Percentiles rank a stretch among this genome's conserved stretches.
Evolutionary conservation across 2,329 filamentous ascomycete species (phyloP).

Genomic region (Leptographium lundbergii): DNA sequence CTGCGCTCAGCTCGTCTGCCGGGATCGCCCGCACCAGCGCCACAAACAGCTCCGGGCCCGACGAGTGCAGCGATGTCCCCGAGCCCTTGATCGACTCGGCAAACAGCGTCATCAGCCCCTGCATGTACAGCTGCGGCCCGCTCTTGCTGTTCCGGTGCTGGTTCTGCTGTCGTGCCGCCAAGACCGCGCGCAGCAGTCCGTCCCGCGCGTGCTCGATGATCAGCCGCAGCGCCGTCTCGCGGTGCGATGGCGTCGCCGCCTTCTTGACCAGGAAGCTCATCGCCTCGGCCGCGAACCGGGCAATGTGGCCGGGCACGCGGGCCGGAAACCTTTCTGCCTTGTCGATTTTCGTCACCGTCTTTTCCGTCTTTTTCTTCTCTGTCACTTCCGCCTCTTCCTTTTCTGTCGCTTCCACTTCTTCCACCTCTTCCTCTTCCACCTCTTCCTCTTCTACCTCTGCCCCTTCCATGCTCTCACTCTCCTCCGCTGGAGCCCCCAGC

Average conservation of each 20-base stretch:
- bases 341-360: not conserved
- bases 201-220: slow-evolving; percentile 62
- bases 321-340: not conserved
- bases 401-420: not conserved
- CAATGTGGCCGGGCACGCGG: slow-evolving; percentile 73
- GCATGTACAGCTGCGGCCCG: slow-evolving; percentile 50
- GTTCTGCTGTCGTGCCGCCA: slow-evolving; percentile 17
- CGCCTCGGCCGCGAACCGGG: slow-evolving; percentile 86
- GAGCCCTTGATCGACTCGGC: slow-evolving; percentile 64
- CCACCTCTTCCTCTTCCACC: slow-evolving; percentile 15
- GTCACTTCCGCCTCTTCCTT: not conserved
- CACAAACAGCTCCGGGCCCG: slow-evolving; percentile 39
- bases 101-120: slow-evolving; percentile 86
- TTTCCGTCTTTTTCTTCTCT: not conserved
- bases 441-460: not conserved
- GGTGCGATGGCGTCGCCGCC: slow-evolving; percentile 57
- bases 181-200: slow-evolving; percentile 38
- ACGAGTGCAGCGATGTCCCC: slow-evolving; percentile 46
- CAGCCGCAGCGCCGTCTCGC: slow-evolving; percentile 56
- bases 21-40: slow-evolving; percentile 39
- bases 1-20: slow-evolving; percentile 31
- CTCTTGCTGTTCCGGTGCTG: slow-evolving; percentile 20
- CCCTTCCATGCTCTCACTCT: not conserved
- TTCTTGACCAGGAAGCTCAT: slow-evolving; percentile 90
- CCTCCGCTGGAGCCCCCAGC: slow-evolving; percentile 52